phyloP scores from a whole-genome alignment of 768 basidiomycete species.

The Flagelloscypha sp. region DNA sequence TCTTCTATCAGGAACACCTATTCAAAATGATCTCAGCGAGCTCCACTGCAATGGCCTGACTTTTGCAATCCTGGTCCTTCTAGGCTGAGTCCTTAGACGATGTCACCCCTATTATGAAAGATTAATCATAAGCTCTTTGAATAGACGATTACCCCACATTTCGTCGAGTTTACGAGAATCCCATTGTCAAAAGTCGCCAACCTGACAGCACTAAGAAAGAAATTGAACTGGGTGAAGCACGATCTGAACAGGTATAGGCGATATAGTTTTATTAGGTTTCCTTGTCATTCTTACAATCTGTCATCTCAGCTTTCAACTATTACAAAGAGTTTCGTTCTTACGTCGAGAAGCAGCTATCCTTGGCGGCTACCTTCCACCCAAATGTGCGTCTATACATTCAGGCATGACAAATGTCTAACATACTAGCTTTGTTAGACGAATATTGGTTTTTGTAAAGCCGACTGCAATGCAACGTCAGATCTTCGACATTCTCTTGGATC shows the following conservation, averaged over 20 bases:
- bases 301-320: slow-evolving; percentile 52
- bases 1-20: slow-evolving; percentile 93
- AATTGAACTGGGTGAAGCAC: slow-evolving; percentile 68
- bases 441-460: slow-evolving; percentile 94
- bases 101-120: no score
- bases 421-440: slow-evolving; percentile 54
- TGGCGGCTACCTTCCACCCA: slow-evolving; percentile 81
- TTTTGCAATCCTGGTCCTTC: slow-evolving; percentile 91
- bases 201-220: slow-evolving; percentile 68
- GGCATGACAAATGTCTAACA: slow-evolving; percentile 2
- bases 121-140: no score
- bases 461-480: slow-evolving; percentile 76
- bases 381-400: slow-evolving; percentile 32
- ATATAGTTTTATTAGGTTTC: background rate
- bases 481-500: slow-evolving; percentile 67
- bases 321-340: slow-evolving; percentile 84
- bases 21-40: slow-evolving; percentile 93
- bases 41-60: slow-evolving; percentile 75
- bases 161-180: slow-evolving; percentile 74
- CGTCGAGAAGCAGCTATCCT: slow-evolving; percentile 80
- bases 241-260: slow-evolving; percentile 60
- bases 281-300: background rate
- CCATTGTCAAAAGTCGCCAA: slow-evolving; percentile 79
- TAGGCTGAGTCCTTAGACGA: slow-evolving; percentile 65
- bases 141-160: slow-evolving; percentile 72